Base-by-base conservation (phyloP, 192 early-diverging fungal genomes). In the Dissophora ornata region DNA sequence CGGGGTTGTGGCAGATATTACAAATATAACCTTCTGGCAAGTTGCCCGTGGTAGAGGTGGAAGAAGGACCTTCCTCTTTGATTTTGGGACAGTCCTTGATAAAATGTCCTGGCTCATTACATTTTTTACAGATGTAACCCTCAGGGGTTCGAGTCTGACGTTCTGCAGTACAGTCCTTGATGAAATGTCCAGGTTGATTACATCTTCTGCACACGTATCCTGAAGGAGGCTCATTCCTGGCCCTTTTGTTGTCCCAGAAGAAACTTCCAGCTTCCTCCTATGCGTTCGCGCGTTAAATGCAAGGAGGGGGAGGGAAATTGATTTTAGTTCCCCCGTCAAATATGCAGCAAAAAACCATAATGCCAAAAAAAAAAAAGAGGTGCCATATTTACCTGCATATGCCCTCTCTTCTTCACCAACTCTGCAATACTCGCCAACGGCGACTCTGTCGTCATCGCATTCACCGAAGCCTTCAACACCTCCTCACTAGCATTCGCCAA, bases 21-120 rank as follows among this genome's bases (percentile, higher is more conserved):
- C 91, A 93, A 1, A 85, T 33, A 42, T 92, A 91, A 42, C 70
- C 74, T 32, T 83, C 65, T 0, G 89, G 91, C 12, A 9, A 82
- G 85, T 12, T 52, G 71, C n/a, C n/a, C n/a, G n/a, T n/a, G n/a
- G n/a, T n/a, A n/a, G n/a, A n/a, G n/a, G n/a, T n/a, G n/a, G n/a
- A n/a, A n/a, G n/a, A n/a, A n/a, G 30, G 24, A 32, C 61, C 79
- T 18, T 77, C 73, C 30, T 66, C 71, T 36, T 67, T 61, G 46
- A 77, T 36, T 22, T 45, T 3, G 2, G 83, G 83, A 57, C 87
- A 87, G 45, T 91, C 80, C 45, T 68, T 50, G 21, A 86, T 83
- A 55, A 79, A 80, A 65, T 90, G 88, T 2, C 90, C 90, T 21
- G 80, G 66, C 51, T 82, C 30, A 30, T 81, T 57, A 54, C 90